Evolutionary conservation across 73 alveolate species (phyloP).

Genomic region (Paramecium sonneborni): DNA sequence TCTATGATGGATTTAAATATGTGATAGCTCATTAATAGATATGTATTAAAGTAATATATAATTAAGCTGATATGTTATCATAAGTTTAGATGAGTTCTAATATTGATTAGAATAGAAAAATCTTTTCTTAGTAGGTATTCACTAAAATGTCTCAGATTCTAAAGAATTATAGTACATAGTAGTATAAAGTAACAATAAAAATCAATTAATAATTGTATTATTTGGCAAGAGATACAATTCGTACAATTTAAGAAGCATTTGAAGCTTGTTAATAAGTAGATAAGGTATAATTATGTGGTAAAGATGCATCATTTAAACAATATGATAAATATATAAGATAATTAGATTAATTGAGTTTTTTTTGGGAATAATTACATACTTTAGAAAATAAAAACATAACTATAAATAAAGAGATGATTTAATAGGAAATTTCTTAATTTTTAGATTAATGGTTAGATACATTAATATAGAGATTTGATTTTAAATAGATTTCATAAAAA

Average conservation of each 20-base stretch:
- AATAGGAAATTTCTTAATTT: neutral
- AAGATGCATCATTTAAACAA: neutral
- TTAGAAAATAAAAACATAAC: neutral
- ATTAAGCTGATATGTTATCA: neutral
- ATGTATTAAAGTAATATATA: neutral
- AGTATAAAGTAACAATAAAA: neutral
- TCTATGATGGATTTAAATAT: slow-evolving; percentile 17
- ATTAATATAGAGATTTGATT: neutral
- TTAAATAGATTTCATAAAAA: neutral
- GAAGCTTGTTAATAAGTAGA: slow-evolving; percentile 9
- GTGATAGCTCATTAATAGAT: neutral
- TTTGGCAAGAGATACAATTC: slow-evolving; percentile 5
- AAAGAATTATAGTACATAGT: neutral
- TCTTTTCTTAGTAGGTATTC: neutral
- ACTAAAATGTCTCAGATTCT: neutral
- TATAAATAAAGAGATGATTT: neutral
- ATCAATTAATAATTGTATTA: neutral
- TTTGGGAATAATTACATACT: neutral
- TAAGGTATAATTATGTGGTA: neutral
- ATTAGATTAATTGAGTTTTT: neutral
- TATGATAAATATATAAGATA: neutral
- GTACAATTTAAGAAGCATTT: neutral
- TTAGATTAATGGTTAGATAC: neutral
- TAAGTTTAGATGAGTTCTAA: neutral
- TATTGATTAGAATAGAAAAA: neutral